Conservation (phyloP, 2,329 filamentous ascomycete genomes). For the Arthrobotrys sphaeroides region DNA sequence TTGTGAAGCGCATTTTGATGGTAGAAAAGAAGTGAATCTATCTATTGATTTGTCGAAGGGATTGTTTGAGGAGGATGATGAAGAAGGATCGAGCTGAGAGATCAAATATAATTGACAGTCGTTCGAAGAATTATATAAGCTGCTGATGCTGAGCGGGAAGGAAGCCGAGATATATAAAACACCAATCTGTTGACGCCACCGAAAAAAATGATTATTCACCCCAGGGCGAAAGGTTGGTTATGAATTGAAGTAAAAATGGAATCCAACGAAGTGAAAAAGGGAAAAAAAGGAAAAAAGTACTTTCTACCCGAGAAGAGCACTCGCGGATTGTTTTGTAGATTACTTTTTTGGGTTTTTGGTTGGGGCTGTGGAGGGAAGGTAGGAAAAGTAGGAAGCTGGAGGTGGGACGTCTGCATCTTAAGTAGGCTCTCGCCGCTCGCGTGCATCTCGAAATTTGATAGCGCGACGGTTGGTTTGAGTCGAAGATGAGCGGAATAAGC, state of each 20-base stretch:
- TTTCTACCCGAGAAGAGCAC: conserved; percentile 53
- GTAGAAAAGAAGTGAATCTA: conserved; percentile 9
- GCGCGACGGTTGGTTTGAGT: conserved; percentile 48
- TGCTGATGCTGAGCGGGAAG: neutral
- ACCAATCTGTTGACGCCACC: conserved; percentile 24
- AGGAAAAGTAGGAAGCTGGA: conserved; percentile 34
- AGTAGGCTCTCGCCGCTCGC: conserved; percentile 38
- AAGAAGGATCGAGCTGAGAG: neutral
- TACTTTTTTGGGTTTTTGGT: conserved; percentile 11
- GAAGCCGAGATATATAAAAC: conserved; percentile 29
- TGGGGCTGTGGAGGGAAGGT: conserved; percentile 24
- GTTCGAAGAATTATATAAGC: conserved; percentile 10
- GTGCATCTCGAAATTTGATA: conserved; percentile 53
- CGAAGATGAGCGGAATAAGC: conserved; percentile 9
- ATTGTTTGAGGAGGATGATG: neutral
- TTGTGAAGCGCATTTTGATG: conserved; percentile 42
- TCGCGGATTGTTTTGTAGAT: conserved; percentile 35
- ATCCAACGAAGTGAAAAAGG: conserved; percentile 47
- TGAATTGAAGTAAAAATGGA: conserved; percentile 50
- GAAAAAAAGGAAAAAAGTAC: conserved; percentile 43
- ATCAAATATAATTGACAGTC: neutral
- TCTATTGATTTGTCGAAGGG: conserved; percentile 1
- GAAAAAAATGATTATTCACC: conserved; percentile 28
- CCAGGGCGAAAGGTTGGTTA: conserved; percentile 19
- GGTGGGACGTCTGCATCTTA: conserved; percentile 47